Conservation (phyloP, 2,329 filamentous ascomycete genomes). For the Dactylellina leptospora region DNA sequence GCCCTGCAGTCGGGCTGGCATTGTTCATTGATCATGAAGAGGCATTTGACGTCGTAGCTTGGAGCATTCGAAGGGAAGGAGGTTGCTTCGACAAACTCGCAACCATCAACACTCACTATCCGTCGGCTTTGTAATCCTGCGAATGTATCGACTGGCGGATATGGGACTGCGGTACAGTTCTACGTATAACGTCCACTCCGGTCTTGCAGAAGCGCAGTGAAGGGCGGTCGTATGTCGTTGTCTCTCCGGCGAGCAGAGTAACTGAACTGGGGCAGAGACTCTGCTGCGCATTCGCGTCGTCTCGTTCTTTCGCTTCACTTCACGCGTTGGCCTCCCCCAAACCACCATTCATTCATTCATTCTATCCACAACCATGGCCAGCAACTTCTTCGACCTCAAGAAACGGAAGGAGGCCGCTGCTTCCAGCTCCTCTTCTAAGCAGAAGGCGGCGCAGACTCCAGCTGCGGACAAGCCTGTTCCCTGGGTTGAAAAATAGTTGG, state of each 20-base stretch:
- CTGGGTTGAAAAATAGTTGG: constrained; percentile 99
- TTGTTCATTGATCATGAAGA: constrained; percentile 54
- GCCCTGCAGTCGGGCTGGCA: constrained; percentile 53
- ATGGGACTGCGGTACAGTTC: too few relatives aligned
- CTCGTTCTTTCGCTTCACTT: neutral
- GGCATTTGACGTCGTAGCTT: constrained; percentile 2
- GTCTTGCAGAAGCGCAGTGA: too few relatives aligned
- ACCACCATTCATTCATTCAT: constrained; percentile 7
- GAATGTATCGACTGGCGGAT: too few relatives aligned
- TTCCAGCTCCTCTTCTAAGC: constrained; percentile 61
- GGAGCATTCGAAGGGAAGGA: constrained; percentile 8
- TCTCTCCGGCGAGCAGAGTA: too few relatives aligned
- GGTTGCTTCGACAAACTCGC: too few relatives aligned
- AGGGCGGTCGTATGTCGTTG: too few relatives aligned
- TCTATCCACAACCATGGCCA: constrained; percentile 34
- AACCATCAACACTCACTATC: too few relatives aligned
- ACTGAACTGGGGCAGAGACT: too few relatives aligned
- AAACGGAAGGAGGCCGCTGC: constrained; percentile 82
- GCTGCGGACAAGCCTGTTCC: constrained; percentile 63
- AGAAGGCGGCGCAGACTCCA: constrained; percentile 77
- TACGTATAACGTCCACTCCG: too few relatives aligned
- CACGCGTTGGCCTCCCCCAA: neutral
- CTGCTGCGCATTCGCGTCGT: constrained; percentile 6
- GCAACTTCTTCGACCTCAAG: constrained; percentile 88
- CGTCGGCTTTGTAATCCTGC: too few relatives aligned